phyloP scores from a whole-genome alignment of 441 rosid genomes.

The Viola pubescens region DNA sequence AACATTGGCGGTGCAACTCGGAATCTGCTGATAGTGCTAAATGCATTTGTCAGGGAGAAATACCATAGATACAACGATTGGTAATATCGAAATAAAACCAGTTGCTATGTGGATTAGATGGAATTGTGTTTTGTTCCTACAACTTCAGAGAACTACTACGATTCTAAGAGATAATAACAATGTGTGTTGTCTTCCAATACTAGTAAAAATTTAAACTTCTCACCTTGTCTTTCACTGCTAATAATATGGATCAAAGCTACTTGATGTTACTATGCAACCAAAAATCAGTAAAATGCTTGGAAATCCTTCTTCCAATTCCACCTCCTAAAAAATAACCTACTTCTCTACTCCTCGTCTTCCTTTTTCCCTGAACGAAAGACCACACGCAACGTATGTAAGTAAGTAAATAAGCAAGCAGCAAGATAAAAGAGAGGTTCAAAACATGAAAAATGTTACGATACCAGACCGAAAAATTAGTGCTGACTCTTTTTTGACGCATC shows the following conservation, averaged over 20 bases:
- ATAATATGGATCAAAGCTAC: not conserved
- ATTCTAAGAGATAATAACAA: too few species aligned
- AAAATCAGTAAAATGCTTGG: not conserved
- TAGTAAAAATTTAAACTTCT: not conserved
- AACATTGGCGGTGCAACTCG: too few species aligned
- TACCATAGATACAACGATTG: too few species aligned
- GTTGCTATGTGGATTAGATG: too few species aligned
- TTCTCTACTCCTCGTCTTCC: constrained; percentile 11
- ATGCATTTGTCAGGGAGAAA: too few species aligned
- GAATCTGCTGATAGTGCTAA: too few species aligned
- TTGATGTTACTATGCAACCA: not conserved
- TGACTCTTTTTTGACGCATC: constrained; percentile 21
- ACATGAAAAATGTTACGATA: not conserved
- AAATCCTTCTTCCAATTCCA: not conserved
- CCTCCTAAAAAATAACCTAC: not conserved
- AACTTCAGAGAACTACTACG: too few species aligned
- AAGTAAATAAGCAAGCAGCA: not conserved
- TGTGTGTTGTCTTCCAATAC: not conserved
- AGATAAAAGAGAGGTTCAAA: not conserved
- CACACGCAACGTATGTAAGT: not conserved
- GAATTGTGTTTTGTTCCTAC: too few species aligned
- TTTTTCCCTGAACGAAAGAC: constrained; percentile 7
- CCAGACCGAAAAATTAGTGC: not conserved
- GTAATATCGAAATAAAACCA: too few species aligned
- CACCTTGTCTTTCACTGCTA: not conserved